Evolutionary conservation across 495 filamentous ascomycete species (phyloP), one percentile per base, ranked within the genome.

Genomic region (Podospora bellae-mahoneyi): DNA sequence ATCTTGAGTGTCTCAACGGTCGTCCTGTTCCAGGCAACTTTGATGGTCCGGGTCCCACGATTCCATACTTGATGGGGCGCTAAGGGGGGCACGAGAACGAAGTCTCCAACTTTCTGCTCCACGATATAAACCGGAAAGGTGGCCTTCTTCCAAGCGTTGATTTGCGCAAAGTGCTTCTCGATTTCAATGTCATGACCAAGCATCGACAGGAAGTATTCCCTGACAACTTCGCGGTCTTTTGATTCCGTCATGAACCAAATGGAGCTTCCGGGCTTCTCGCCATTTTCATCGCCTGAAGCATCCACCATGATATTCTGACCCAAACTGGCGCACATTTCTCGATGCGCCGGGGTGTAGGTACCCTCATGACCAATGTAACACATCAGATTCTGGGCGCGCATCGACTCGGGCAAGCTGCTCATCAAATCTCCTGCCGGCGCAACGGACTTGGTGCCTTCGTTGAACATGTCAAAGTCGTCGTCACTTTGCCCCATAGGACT

Each of bases 31-130:
- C 95, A 99, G 5, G 95, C 95, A 26, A 94, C 92, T 77, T 99
- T 99, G 85, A 97, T 91, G 0, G 94, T 99, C 54, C 92, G 83
- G 13, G 93, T 96, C 7, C 95, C 95, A 60, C 95, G 88, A 73
- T 99, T 99, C 95, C 95, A 99, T 26, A 99, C 95, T 74, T 99
- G 95, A 74, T 99, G 95, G 0, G 94, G 93, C n/a, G 94, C 94
- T 6, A 98, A 80, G 6, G 95, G 93, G n/a, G 95, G 95, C 20
- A 99, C 89, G 0, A 99, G 84, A 62, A 99, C 93, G 74, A 97
- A 94, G 75, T 99, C 95, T 7, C 95, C 95, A n/a, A 89, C 86
- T 64, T 83, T 90, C 75, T 99, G 95, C 73, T 99, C 92, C 32
- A 97, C 92, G 64, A 99, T 85, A 71, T 93, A 97, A 0, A 94